Percentiles rank a stretch among this genome's conserved stretches.
Conservation (phyloP, 108 stramenopile species). For the Schizochytrium sp. region DNA sequence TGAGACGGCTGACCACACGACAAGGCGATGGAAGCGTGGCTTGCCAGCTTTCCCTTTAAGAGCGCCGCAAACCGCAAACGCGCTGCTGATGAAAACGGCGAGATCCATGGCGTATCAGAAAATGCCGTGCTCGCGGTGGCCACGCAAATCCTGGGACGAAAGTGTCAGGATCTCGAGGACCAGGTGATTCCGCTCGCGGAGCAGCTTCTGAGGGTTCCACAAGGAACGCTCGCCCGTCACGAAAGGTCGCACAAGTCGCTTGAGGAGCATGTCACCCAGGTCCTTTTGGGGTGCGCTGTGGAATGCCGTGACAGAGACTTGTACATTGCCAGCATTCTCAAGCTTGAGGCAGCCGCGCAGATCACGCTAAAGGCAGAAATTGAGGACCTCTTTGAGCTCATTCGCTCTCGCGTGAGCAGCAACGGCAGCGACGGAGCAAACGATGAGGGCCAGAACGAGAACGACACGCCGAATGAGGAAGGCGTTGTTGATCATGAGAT, state of each 20-base stretch:
- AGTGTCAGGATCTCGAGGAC: background rate
- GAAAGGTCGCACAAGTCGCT: background rate
- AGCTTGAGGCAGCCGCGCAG: background rate
- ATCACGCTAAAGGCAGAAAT: background rate
- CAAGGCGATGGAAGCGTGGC: too few species aligned
- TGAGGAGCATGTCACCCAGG: background rate
- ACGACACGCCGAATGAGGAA: background rate
- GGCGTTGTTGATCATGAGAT: background rate
- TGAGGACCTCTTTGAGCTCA: background rate
- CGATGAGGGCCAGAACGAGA: background rate
- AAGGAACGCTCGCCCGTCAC: background rate
- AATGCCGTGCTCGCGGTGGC: background rate
- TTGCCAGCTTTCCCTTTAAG: too few species aligned
- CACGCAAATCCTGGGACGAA: background rate
- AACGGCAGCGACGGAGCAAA: too few species aligned
- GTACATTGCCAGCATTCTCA: background rate
- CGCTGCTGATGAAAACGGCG: too few species aligned
- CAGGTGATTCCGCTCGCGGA: background rate
- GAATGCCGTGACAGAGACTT: background rate
- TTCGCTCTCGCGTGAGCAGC: background rate
- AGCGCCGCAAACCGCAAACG: too few species aligned
- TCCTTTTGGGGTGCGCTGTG: background rate
- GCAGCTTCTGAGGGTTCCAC: background rate
- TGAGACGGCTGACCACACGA: too few species aligned
- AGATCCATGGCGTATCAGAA: background rate